These are phyloP conservation scores for Lactifluus piperatus DNA, from an alignment of 768 basidiomycete species.

Conservation along the genomic window DNA sequence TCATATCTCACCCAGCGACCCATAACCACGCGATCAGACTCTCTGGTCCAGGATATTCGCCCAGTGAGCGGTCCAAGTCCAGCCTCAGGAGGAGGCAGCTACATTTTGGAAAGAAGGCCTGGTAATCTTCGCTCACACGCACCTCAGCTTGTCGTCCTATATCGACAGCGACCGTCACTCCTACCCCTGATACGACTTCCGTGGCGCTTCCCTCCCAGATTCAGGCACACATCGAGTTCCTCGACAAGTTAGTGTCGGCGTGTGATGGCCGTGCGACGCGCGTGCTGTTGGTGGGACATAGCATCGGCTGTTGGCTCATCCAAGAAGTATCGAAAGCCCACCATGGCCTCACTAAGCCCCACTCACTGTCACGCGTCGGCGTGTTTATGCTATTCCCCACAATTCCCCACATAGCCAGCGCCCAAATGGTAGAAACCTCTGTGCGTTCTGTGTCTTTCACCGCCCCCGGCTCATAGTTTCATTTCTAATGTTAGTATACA, in stretches of 20 bases:
- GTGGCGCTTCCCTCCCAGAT: constrained; percentile 12
- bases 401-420: constrained; percentile 49
- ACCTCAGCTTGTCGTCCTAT: constrained; percentile 26
- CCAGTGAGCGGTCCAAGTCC: too few relatives aligned
- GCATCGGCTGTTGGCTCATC: constrained; percentile 64
- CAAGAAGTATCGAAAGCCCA: constrained; percentile 48
- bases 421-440: constrained; percentile 53
- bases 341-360: constrained; percentile 35
- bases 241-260: constrained; percentile 63
- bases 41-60: too few relatives aligned
- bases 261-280: constrained; percentile 30
- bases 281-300: constrained; percentile 53
- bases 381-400: constrained; percentile 66
- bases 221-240: constrained; percentile 21
- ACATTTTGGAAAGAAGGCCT: too few relatives aligned
- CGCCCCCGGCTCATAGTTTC: too few relatives aligned
- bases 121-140: constrained; percentile 51
- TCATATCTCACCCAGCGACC: too few relatives aligned
- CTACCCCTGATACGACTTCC: not conserved
- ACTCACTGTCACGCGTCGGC: constrained; percentile 29
- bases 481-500: too few relatives aligned
- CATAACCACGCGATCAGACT: too few relatives aligned
- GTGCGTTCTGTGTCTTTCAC: constrained; percentile 33
- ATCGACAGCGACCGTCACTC: constrained; percentile 49
- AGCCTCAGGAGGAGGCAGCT: too few relatives aligned